These are phyloP conservation scores for Neopestalotiopsis clavispora DNA, from an alignment of 2,329 filamentous ascomycete species.

Conservation along the genomic window DNA sequence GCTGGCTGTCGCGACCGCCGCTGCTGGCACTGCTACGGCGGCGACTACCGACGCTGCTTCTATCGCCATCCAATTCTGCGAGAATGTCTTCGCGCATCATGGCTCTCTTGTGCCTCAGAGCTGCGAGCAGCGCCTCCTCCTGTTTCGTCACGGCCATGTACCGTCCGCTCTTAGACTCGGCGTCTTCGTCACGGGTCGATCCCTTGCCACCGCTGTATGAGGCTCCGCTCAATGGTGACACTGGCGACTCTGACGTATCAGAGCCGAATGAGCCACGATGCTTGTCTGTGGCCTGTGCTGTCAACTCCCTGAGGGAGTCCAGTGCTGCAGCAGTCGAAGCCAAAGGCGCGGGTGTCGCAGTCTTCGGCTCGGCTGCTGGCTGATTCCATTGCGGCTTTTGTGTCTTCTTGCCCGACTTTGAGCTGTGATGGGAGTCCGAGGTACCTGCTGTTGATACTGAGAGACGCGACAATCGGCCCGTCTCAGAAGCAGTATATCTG, in stretches of 20 bases:
- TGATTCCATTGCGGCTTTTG: slow-evolving; percentile 15
- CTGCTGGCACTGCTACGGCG: neutral
- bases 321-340: slow-evolving; percentile 31
- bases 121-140: slow-evolving; percentile 63
- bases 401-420: slow-evolving; percentile 30
- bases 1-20: neutral
- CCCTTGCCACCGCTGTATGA: slow-evolving; percentile 38
- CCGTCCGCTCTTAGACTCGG: slow-evolving; percentile 41
- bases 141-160: slow-evolving; percentile 64
- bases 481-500: slow-evolving; percentile 20
- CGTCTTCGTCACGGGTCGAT: neutral
- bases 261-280: slow-evolving; percentile 34
- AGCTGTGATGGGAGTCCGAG: slow-evolving; percentile 34
- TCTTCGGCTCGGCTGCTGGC: slow-evolving; percentile 45
- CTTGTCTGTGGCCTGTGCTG: neutral
- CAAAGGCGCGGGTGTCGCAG: slow-evolving; percentile 42
- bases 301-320: neutral
- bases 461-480: slow-evolving; percentile 34
- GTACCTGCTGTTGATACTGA: slow-evolving; percentile 45
- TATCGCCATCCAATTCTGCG: slow-evolving; percentile 43
- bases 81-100: slow-evolving; percentile 56
- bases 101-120: slow-evolving; percentile 60
- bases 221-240: slow-evolving; percentile 58
- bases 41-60: slow-evolving; percentile 13
- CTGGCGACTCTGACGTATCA: slow-evolving; percentile 52